These are phyloP conservation scores for Pseudogymnoascus destructans DNA, from an alignment of 2,329 filamentous ascomycete genomes.

Conservation along the genomic window DNA sequence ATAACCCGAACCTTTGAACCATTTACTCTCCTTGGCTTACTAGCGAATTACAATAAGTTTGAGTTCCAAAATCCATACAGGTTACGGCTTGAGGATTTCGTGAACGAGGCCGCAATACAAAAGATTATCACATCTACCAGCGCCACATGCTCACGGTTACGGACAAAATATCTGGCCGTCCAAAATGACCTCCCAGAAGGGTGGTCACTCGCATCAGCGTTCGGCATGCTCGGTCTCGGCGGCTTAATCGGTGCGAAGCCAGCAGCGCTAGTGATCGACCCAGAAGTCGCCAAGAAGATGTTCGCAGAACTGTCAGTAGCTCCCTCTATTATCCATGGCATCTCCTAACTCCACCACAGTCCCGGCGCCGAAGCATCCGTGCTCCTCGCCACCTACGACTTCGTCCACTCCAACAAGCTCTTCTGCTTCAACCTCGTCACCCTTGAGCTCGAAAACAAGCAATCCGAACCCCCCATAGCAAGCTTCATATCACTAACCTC, in stretches of 20 bases:
- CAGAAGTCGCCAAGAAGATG: slow-evolving; percentile 68
- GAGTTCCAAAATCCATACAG: slow-evolving; percentile 97
- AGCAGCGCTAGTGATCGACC: slow-evolving; percentile 49
- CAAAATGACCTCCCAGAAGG: slow-evolving; percentile 83
- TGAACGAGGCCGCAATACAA: slow-evolving; percentile 77
- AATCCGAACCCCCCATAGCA: slow-evolving; percentile 60
- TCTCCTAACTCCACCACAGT: slow-evolving; percentile 33
- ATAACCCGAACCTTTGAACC: slow-evolving; percentile 54
- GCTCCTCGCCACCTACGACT: slow-evolving; percentile 80
- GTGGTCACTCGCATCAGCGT: slow-evolving; percentile 70
- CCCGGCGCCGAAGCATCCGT: slow-evolving; percentile 69
- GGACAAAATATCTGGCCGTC: slow-evolving; percentile 68
- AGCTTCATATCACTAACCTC: slow-evolving; percentile 80
- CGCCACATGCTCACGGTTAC: slow-evolving; percentile 50
- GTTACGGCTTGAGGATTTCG: slow-evolving; percentile 82
- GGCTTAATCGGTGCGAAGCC: slow-evolving; percentile 58
- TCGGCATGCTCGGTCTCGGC: slow-evolving; percentile 76
- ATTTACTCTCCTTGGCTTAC: slow-evolving; percentile 69
- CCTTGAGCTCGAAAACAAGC: slow-evolving; percentile 44
- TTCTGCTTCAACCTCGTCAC: slow-evolving; percentile 79
- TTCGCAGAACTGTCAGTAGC: slow-evolving; percentile 62
- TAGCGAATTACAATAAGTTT: slow-evolving; percentile 99
- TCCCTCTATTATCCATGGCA: slow-evolving; percentile 10
- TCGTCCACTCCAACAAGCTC: slow-evolving; percentile 85
- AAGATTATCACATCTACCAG: slow-evolving; percentile 71